Percentiles rank a stretch among this genome's conserved stretches.
Evolutionary conservation across 331 rosid genomes (phyloP).

Genomic region (Pyrus hybrid): DNA sequence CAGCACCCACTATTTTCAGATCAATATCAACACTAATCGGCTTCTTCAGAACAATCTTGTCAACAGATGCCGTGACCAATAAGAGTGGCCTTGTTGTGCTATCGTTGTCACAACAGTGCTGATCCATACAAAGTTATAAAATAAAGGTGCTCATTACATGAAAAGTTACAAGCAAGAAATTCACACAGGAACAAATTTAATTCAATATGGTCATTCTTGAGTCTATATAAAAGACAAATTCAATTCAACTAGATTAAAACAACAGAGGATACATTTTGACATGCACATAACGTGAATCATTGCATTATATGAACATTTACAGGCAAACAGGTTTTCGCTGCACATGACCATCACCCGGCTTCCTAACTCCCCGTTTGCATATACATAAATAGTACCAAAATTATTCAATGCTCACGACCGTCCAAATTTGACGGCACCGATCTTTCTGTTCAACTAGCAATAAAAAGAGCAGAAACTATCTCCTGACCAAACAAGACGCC

Average conservation of each 20-base stretch:
- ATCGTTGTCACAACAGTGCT: constrained; percentile 76
- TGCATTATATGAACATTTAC: neutral
- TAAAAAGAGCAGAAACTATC: neutral
- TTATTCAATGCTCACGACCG: neutral
- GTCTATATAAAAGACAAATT: neutral
- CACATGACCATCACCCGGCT: neutral
- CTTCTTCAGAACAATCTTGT: constrained; percentile 71
- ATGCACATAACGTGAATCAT: neutral
- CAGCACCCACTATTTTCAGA: constrained; percentile 71
- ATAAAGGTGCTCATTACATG: neutral
- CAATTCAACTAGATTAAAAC: neutral
- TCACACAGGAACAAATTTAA: neutral
- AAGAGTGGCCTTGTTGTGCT: constrained; percentile 71
- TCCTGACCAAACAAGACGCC: neutral
- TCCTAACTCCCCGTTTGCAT: neutral
- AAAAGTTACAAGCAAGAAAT: neutral
- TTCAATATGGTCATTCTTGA: constrained; percentile 8
- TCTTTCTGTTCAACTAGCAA: neutral
- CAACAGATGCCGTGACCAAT: constrained; percentile 84
- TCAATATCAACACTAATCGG: constrained; percentile 67
- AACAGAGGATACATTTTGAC: neutral
- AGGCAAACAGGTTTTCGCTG: neutral
- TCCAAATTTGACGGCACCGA: neutral
- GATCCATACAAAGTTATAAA: constrained; percentile 16
- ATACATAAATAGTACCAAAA: neutral